Evolutionary conservation across 257 asterid genomes (phyloP).

Genomic region (Solanum clarkiae): DNA sequence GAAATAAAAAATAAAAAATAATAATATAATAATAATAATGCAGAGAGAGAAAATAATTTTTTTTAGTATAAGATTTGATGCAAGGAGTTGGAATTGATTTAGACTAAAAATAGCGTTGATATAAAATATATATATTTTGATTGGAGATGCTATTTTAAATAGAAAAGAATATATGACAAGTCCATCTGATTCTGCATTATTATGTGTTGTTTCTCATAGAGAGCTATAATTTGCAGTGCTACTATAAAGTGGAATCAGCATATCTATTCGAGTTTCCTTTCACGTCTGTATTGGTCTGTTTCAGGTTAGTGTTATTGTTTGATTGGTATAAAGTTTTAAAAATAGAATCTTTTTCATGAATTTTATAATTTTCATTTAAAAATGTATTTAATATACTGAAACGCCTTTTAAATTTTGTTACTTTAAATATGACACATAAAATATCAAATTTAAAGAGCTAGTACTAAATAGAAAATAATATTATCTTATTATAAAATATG

Average conservation of each 20-base stretch:
- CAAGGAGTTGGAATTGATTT: too few relatives aligned
- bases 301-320: not conserved
- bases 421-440: too few relatives aligned
- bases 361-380: not conserved
- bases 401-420: too few relatives aligned
- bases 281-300: not conserved
- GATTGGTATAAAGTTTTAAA: not conserved
- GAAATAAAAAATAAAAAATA: too few relatives aligned
- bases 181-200: slow-evolving; percentile 8
- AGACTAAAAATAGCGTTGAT: too few relatives aligned
- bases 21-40: too few relatives aligned
- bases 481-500: too few relatives aligned
- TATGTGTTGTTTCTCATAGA: not conserved
- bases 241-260: not conserved
- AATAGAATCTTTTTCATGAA: too few relatives aligned
- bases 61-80: too few relatives aligned
- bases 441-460: not conserved
- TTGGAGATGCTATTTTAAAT: not conserved
- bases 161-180: slow-evolving; percentile 4
- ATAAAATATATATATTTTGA: too few relatives aligned
- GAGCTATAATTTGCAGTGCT: not conserved
- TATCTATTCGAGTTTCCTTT: not conserved
- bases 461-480: not conserved
- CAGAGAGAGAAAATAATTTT: too few relatives aligned
- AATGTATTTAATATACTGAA: too few relatives aligned